Base-by-base conservation (phyloP, 108 stramenopile genomes). In the Ochromonas danica region DNA sequence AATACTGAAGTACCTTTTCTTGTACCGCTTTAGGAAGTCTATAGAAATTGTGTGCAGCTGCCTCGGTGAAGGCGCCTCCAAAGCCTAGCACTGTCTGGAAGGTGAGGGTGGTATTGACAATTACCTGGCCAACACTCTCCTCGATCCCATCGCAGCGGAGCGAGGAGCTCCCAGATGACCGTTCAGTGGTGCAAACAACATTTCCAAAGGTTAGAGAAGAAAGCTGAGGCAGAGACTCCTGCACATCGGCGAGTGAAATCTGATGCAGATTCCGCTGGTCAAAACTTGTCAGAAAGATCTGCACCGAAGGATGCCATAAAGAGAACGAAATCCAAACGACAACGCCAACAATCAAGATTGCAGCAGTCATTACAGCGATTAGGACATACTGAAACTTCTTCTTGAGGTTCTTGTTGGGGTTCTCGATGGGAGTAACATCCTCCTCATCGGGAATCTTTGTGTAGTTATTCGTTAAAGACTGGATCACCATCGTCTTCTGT, bases 1-100 rank as follows among this genome's bases (percentile, higher is more conserved):
- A 87, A 22, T 93, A 83, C 80, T 95, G 93, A 88, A 95, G 82
- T 1, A 94, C 89, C 43, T 90, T 83, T 65, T 88, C 80, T 72
- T 90, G 87, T 14, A 92, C 92, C 1, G 71, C 61, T 28, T 87
- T 40, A 22, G 86, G 88, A 40, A 97, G 82, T 61, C 90, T 91
- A 62, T 88, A 77, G 62, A 90, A 96, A 77, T 96, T 95, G 61
- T 92, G 80, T 17, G 92, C 89, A 2, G 94, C 70, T 0, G 94
- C 91, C 80, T 97, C 96, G n/a, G 96, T 97, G 81, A 97, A 97
- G 1, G 96, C 96, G 2, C 92, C 96, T 0, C 96, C 96, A 84
- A 97, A 97, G 36, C 96, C 96, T 1, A 93, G 38, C 62, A 97
- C 95, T 40, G 40, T 61, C 40, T 88, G 87, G 36, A 43, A 57